Percentiles rank a stretch among this genome's conserved stretches.
These are phyloP conservation scores for Gautieria morchelliformis DNA, from an alignment of 768 basidiomycete genomes.

Conservation along the genomic window DNA sequence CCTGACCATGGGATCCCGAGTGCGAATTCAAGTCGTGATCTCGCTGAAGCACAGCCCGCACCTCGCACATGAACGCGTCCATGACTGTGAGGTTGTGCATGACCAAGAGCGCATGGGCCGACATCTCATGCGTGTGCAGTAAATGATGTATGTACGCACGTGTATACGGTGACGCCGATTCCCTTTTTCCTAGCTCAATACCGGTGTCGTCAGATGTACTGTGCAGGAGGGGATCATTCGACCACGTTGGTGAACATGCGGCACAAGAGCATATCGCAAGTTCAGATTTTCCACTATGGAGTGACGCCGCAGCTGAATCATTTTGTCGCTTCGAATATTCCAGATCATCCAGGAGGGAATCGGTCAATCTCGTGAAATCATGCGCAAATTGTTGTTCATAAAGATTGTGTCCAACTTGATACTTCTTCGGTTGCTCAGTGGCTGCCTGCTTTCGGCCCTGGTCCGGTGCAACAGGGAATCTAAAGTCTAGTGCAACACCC, in stretches of 20 bases:
- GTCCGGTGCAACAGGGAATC: constrained; percentile 41
- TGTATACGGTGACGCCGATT: constrained; percentile 30
- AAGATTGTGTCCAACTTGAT: constrained; percentile 57
- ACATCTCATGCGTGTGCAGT: constrained; percentile 85
- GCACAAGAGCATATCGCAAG: constrained; percentile 36
- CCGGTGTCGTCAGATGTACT: constrained; percentile 28
- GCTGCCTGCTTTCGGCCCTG: background rate
- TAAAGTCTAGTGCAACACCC: constrained; percentile 73
- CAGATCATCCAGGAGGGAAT: constrained; percentile 24
- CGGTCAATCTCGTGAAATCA: constrained; percentile 51
- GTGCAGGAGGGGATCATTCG: constrained; percentile 31
- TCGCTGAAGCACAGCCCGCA: constrained; percentile 33
- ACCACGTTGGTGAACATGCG: constrained; percentile 43
- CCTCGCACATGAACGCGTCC: constrained; percentile 49
- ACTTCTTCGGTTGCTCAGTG: background rate
- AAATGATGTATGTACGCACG: constrained; percentile 77
- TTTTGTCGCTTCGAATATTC: background rate
- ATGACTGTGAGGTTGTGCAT: constrained; percentile 70
- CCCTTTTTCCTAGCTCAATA: background rate
- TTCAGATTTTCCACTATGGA: background rate
- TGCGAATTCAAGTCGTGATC: background rate
- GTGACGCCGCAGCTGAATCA: constrained; percentile 2
- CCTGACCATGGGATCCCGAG: background rate
- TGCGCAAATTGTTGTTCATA: constrained; percentile 47
- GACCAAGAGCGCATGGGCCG: constrained; percentile 63